A percentile compares a stretch with the other conserved stretches of the same genome.
These are phyloP conservation scores for Moesziomyces sp. DNA, from an alignment of 1,284 basidiomycete genomes.

Conservation along the genomic window DNA sequence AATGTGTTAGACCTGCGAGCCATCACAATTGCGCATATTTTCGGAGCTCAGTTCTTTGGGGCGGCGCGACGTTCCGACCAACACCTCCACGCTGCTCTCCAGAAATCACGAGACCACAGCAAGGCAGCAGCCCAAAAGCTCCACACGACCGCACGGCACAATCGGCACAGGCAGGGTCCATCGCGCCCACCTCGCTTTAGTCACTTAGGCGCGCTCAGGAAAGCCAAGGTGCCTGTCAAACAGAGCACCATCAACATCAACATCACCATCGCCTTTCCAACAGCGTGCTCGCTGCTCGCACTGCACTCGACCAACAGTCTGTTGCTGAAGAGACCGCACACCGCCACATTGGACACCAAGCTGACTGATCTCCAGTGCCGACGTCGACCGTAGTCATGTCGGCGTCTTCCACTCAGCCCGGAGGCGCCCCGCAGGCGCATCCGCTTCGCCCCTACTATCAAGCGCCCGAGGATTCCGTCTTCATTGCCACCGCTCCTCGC, in stretches of 20 bases:
- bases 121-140: background rate
- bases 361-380: no score
- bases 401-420: slow-evolving; percentile 17
- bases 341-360: no score
- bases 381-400: slow-evolving; percentile 8
- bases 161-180: slow-evolving; percentile 17
- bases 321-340: no score
- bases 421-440: slow-evolving; percentile 38
- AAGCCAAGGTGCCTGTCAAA: background rate
- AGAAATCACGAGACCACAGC: slow-evolving; percentile 3
- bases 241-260: slow-evolving; percentile 2
- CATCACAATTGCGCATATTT: background rate
- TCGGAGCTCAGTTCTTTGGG: background rate
- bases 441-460: slow-evolving; percentile 63
- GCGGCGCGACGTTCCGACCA: slow-evolving; percentile 11
- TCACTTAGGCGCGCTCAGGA: slow-evolving; percentile 11
- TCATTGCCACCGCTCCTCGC: slow-evolving; percentile 55
- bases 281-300: background rate
- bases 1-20: no score
- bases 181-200: slow-evolving; percentile 6
- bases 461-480: slow-evolving; percentile 54
- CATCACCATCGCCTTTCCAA: background rate
- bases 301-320: no score
- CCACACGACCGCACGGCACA: background rate
- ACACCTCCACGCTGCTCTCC: slow-evolving; percentile 37